Percentiles rank a stretch among this genome's conserved stretches.
Evolutionary conservation across 2,329 filamentous ascomycete genomes (phyloP).

Genomic region (Sporothrix globosa): DNA sequence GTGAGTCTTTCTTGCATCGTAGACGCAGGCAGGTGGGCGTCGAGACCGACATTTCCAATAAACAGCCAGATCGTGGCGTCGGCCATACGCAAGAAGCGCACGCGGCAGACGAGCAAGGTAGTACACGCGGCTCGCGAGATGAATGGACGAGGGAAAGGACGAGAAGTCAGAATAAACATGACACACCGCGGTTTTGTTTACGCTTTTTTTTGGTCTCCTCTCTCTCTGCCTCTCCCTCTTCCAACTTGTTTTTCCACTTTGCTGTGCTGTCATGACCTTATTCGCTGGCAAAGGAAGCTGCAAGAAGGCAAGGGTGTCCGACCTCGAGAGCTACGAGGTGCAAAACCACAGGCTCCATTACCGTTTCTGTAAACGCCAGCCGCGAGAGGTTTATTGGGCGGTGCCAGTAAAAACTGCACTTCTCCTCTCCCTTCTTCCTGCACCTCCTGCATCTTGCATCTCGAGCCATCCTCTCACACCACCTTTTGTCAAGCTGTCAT

Average conservation of each 20-base stretch:
- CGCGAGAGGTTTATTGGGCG: background rate
- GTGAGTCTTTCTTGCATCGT: background rate
- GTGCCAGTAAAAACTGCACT: background rate
- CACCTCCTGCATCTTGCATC: slow-evolving; percentile 12
- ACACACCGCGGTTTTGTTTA: background rate
- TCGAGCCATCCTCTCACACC: background rate
- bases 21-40: slow-evolving; percentile 4
- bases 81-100: background rate
- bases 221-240: no score
- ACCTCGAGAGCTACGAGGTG: background rate
- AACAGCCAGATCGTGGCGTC: background rate
- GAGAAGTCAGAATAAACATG: background rate
- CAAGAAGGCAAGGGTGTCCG: background rate
- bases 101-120: slow-evolving; percentile 18
- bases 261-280: slow-evolving; percentile 29
- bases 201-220: background rate
- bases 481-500: background rate
- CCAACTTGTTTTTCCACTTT: background rate
- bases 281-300: background rate
- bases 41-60: background rate
- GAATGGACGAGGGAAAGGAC: background rate
- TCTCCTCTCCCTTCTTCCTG: background rate
- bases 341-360: background rate
- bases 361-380: background rate
- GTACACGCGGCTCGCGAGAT: slow-evolving; percentile 6